phyloP scores from a whole-genome alignment of 768 basidiomycete genomes.

The Russula sp. region DNA sequence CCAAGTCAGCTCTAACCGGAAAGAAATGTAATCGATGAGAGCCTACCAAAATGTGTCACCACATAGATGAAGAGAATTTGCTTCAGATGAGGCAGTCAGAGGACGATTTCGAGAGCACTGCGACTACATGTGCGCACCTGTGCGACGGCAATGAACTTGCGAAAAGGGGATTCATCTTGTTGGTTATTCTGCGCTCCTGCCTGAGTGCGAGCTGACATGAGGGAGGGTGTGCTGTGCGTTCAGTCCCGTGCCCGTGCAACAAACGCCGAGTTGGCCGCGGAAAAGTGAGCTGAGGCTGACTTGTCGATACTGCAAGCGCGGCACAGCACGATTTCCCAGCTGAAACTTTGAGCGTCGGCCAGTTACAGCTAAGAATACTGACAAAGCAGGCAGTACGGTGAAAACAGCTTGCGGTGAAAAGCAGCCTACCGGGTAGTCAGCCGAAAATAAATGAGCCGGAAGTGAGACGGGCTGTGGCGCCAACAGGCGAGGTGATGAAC shows the following conservation, averaged over 20 bases:
- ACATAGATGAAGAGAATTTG: conserved; percentile 67
- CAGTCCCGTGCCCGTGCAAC: neutral
- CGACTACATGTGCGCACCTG: conserved; percentile 41
- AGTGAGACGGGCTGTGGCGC: neutral
- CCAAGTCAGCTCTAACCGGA: conserved; percentile 9
- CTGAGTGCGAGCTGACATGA: conserved; percentile 13
- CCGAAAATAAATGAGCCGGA: neutral
- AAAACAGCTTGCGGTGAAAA: too few species aligned
- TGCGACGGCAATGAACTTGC: conserved; percentile 40
- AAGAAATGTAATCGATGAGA: neutral
- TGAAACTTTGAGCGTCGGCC: neutral
- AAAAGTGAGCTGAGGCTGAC: neutral
- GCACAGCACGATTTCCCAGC: neutral
- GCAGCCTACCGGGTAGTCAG: neutral
- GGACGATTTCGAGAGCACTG: neutral
- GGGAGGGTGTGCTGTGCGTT: neutral
- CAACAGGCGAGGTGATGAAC: neutral
- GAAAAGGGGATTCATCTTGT: conserved; percentile 39
- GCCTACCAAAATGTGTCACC: conserved; percentile 62
- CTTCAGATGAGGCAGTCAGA: conserved; percentile 38
- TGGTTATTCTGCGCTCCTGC: conserved; percentile 26
- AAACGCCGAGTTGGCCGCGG: neutral
- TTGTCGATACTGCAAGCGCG: neutral
- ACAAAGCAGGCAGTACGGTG: neutral
- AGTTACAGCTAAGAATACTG: neutral